phyloP scores from a whole-genome alignment of 257 asterid genomes.

The Solanum pimpinellifolium region DNA sequence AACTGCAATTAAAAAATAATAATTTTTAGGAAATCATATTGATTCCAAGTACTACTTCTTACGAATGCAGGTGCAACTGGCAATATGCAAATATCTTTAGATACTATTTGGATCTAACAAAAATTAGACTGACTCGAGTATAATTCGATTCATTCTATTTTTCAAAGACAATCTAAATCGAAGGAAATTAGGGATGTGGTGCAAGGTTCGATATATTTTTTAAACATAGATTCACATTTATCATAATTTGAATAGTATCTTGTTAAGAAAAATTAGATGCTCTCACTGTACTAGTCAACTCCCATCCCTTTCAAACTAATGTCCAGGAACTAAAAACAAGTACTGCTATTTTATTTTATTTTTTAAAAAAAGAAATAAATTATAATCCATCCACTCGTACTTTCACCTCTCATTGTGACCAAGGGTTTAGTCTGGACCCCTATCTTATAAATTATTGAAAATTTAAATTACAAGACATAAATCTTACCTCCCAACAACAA shows the following conservation, averaged over 20 bases:
- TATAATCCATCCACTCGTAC: not conserved
- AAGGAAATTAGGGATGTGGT: not conserved
- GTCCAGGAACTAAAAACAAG: not conserved
- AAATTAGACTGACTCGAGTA: not conserved
- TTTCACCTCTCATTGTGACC: not conserved
- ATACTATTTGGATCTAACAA: not conserved
- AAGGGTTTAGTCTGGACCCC: not conserved
- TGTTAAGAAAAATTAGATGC: not conserved
- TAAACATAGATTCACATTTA: not conserved
- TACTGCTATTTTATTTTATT: not conserved
- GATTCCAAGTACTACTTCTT: not conserved
- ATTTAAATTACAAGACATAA: not conserved
- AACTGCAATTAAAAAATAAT: not conserved
- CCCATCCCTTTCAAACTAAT: not conserved
- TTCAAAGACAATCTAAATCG: no score
- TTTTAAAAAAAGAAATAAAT: no score
- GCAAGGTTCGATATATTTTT: constrained; percentile 29
- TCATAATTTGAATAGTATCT: not conserved
- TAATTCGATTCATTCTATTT: not conserved
- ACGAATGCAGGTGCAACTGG: not conserved
- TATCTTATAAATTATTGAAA: not conserved
- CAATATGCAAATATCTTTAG: not conserved
- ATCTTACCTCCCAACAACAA: not conserved
- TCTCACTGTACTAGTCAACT: constrained; percentile 34
- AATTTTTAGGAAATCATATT: not conserved